Percentiles rank a stretch among this genome's conserved stretches.
Conservation (phyloP, 345 rosid species). For the Rhodomyrtus tomentosa region DNA sequence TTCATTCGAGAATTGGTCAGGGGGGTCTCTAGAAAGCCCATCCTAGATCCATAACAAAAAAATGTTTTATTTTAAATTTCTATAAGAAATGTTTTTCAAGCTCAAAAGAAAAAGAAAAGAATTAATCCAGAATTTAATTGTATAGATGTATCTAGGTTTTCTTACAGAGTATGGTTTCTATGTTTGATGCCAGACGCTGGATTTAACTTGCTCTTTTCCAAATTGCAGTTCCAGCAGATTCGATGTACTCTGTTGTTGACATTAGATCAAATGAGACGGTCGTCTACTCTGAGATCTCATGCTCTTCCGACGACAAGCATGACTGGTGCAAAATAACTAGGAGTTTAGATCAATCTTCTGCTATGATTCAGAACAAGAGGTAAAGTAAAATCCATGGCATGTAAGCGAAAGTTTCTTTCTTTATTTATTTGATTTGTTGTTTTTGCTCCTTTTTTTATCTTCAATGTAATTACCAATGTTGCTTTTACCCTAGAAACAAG, state of each 20-base stretch:
- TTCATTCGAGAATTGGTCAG: too few relatives aligned
- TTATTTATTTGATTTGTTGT: background rate
- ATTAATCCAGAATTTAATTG: too few relatives aligned
- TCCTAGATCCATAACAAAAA: too few relatives aligned
- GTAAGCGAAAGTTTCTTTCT: background rate
- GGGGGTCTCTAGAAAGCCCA: too few relatives aligned
- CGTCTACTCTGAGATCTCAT: constrained; percentile 39
- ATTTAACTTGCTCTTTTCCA: background rate
- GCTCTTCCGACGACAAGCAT: constrained; percentile 33
- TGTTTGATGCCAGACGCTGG: background rate
- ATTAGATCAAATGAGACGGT: constrained; percentile 43
- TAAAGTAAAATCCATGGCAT: constrained; percentile 3
- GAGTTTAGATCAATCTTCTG: constrained; percentile 42
- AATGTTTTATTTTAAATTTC: too few relatives aligned
- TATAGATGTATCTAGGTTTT: background rate
- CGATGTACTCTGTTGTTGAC: constrained; percentile 53
- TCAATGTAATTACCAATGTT: background rate
- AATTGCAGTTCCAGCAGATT: constrained; percentile 57
- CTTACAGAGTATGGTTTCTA: background rate
- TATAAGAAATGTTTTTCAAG: too few relatives aligned
- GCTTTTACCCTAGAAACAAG: background rate
- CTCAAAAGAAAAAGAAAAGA: too few relatives aligned
- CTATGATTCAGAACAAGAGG: constrained; percentile 63
- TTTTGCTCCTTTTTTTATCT: background rate
- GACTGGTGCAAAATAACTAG: constrained; percentile 82